Base-by-base conservation (phyloP, 202 grass and related monocot genomes). In the Hordeum pubiflorum region DNA sequence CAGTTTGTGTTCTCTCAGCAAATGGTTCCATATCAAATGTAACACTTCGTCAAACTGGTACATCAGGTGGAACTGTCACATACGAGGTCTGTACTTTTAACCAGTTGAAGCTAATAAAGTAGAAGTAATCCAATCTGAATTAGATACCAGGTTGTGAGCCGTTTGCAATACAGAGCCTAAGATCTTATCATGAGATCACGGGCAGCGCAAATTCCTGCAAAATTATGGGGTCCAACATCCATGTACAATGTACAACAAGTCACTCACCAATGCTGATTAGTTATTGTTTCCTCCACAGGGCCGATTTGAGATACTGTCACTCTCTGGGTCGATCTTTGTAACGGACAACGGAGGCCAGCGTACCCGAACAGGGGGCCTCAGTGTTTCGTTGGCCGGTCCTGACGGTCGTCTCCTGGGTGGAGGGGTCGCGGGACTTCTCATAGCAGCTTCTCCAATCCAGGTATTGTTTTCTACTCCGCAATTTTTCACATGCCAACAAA, bases 21-120 rank as follows among this genome's bases (percentile, higher is more conserved):
- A 99, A 99, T 83, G 96, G 96, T 63, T 83, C 92, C 75, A 96
- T 99, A 83, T 96, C 96, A 81, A 95, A 99, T 74, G 96, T 96
- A 39, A 99, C 96, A 17, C 96, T 99, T 82, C 78, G 92, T 56
- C 96, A 96, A 85, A 87, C 96, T 40, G 90, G 90, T 87, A 93
- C 92, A 56, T 99, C 92, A 62, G 96, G 96, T 81, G 96, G 96
- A 85, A 99, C 96, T 68, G 96, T 99, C 85, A 96, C 96, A 82
- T 99, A 99, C 3, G 96, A 99, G 96, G 92, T 95, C 63, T 83
- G 85, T 88, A 62, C n/a, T 37, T 69, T 52, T 76, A 74, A 72
- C 17, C 44, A 58, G 61, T 58, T 12, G 32, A 83, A 44, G 10
- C 20, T 34, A 61, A 65, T 60, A 40, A 7, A 50, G 44, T 60